Percentiles rank a stretch among this genome's conserved stretches.
These are phyloP conservation scores for Xerocomus spinulosus DNA, from an alignment of 768 basidiomycete genomes.

Conservation along the genomic window DNA sequence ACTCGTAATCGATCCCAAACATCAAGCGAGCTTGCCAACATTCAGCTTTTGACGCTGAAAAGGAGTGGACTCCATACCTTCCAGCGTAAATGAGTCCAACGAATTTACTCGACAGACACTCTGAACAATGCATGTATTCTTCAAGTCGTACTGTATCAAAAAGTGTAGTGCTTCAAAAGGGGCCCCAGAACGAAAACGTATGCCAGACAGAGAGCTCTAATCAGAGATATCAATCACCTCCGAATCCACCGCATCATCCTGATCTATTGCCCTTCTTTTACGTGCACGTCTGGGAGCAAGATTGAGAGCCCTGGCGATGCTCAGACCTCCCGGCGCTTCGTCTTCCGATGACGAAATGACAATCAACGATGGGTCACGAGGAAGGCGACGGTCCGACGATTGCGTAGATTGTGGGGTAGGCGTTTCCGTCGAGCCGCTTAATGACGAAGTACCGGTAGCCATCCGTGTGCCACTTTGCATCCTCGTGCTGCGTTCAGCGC, in stretches of 20 bases:
- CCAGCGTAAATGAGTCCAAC: too few relatives aligned
- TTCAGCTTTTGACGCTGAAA: too few relatives aligned
- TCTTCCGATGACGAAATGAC: slow-evolving; percentile 21
- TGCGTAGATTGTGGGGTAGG: slow-evolving; percentile 10
- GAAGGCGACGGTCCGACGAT: slow-evolving; percentile 9
- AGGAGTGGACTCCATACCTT: too few relatives aligned
- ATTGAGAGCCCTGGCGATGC: neutral
- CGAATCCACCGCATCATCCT: slow-evolving; percentile 31
- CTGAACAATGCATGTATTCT: too few relatives aligned
- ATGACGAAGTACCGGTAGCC: slow-evolving; percentile 11
- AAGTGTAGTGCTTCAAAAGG: too few relatives aligned
- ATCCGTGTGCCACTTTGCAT: slow-evolving; percentile 6
- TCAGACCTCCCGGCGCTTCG: slow-evolving; percentile 1
- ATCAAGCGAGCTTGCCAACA: too few relatives aligned
- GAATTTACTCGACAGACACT: too few relatives aligned
- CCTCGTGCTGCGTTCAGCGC: slow-evolving; percentile 15
- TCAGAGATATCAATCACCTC: slow-evolving; percentile 58
- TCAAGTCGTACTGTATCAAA: too few relatives aligned
- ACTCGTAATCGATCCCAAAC: too few relatives aligned
- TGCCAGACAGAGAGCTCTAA: slow-evolving; percentile 3
- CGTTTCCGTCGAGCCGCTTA: slow-evolving; percentile 11
- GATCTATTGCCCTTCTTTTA: slow-evolving; percentile 23
- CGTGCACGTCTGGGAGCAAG: slow-evolving; percentile 5
- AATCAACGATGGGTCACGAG: slow-evolving; percentile 23
- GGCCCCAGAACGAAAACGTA: too few relatives aligned